Percentiles rank a stretch among this genome's conserved stretches.
These are phyloP conservation scores for Plasmopara muralis DNA, from an alignment of 352 stramenopile species.

Conservation along the genomic window DNA sequence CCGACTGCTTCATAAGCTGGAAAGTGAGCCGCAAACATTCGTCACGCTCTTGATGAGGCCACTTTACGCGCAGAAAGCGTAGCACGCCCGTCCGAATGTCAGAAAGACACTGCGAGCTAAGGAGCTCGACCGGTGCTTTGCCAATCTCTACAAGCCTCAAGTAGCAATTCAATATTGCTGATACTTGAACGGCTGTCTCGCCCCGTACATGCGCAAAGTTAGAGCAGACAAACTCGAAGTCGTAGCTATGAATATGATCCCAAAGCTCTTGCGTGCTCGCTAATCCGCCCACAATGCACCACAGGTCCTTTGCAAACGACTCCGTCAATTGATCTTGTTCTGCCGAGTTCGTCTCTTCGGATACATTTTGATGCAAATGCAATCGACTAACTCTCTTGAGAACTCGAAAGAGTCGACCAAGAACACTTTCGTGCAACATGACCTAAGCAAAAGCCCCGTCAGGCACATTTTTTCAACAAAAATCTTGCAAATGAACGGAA, in stretches of 20 bases:
- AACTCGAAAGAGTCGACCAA: constrained; percentile 38
- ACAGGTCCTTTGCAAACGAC: constrained; percentile 30
- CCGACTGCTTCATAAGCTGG: constrained; percentile 53
- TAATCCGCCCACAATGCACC: constrained; percentile 39
- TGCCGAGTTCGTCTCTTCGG: constrained; percentile 15
- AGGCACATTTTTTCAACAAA: constrained; percentile 16
- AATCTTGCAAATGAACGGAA: constrained; percentile 13
- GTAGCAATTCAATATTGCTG: constrained; percentile 52
- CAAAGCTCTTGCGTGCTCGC: constrained; percentile 36
- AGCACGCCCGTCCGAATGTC: constrained; percentile 53
- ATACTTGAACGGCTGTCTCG: constrained; percentile 29
- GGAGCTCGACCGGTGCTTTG: constrained; percentile 34
- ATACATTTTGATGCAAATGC: constrained; percentile 16
- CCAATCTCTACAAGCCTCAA: constrained; percentile 43
- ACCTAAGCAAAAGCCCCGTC: constrained; percentile 29
- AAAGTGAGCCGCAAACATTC: constrained; percentile 52
- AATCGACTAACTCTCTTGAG: constrained; percentile 39
- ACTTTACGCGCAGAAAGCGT: constrained; percentile 62
- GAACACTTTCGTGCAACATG: constrained; percentile 34
- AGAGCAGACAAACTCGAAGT: constrained; percentile 64
- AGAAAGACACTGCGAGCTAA: constrained; percentile 49
- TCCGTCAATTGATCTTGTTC: constrained; percentile 17
- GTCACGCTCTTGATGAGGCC: constrained; percentile 64
- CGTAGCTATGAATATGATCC: constrained; percentile 35
- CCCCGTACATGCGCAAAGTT: constrained; percentile 40